phyloP scores from a whole-genome alignment of 306 rosid species.

The Sindora glabra region DNA sequence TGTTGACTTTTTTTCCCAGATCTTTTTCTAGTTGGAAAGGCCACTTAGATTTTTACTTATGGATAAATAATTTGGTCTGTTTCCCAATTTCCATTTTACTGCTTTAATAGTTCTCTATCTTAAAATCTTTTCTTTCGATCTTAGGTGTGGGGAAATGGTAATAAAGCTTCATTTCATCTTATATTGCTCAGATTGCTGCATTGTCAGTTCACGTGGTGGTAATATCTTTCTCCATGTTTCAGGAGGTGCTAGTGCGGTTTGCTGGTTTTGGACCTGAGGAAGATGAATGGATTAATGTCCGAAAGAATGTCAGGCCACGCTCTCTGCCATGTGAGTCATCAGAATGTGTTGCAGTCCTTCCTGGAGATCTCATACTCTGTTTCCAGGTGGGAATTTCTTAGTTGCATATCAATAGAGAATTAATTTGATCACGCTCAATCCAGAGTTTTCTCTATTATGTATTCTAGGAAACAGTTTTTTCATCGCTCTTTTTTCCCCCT shows the following conservation, averaged over 20 bases:
- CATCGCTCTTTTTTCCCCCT: background rate
- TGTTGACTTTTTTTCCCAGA: background rate
- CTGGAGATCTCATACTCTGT: constrained; percentile 94
- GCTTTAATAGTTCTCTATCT: background rate
- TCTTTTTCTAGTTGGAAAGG: background rate
- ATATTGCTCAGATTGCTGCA: background rate
- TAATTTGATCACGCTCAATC: background rate
- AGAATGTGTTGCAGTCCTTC: constrained; percentile 94
- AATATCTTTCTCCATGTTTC: constrained; percentile 22
- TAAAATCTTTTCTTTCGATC: too few species aligned
- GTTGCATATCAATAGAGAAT: constrained; percentile 3
- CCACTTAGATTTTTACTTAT: background rate
- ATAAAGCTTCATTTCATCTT: background rate
- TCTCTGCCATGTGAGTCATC: constrained; percentile 98
- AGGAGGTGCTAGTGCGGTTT: constrained; percentile 90
- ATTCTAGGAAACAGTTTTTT: background rate
- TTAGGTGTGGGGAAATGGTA: too few species aligned
- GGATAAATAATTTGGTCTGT: background rate
- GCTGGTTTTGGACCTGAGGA: constrained; percentile 95
- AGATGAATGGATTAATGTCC: constrained; percentile 92
- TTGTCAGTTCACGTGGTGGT: background rate
- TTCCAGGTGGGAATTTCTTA: constrained; percentile 64
- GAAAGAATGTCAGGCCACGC: constrained; percentile 80
- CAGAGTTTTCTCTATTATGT: constrained; percentile 6
- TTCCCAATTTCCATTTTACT: constrained; percentile 4